Evolutionary conservation across 2,329 filamentous ascomycete species (phyloP).

Genomic region (Fusarium subglutinans): DNA sequence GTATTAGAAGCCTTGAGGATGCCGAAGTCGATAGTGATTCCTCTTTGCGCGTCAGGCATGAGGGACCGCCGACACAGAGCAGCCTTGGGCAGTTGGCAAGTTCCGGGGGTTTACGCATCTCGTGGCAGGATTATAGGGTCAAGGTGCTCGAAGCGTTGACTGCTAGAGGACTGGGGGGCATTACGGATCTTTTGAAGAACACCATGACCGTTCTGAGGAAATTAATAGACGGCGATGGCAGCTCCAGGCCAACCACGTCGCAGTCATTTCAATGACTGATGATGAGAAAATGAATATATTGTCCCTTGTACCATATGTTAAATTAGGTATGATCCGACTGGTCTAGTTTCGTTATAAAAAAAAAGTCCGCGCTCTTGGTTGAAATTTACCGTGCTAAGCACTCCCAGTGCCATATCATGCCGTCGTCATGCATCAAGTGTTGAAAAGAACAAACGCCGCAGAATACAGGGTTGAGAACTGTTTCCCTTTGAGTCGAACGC

Average conservation of each 20-base stretch:
- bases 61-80: slow-evolving; percentile 75
- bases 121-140: slow-evolving; percentile 79
- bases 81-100: slow-evolving; percentile 70
- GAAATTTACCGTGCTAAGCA: slow-evolving; percentile 2
- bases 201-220: slow-evolving; percentile 80
- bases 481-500: slow-evolving; percentile 38
- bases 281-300: background rate
- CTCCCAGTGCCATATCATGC: background rate
- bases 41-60: slow-evolving; percentile 61
- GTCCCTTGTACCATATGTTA: background rate
- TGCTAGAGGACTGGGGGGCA: slow-evolving; percentile 69
- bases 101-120: slow-evolving; percentile 71
- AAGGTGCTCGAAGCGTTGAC: slow-evolving; percentile 76
- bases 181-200: slow-evolving; percentile 78
- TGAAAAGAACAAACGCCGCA: slow-evolving; percentile 41
- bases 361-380: background rate
- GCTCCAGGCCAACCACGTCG: slow-evolving; percentile 31
- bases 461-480: slow-evolving; percentile 49
- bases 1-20: slow-evolving; percentile 67
- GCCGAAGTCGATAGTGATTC: slow-evolving; percentile 54
- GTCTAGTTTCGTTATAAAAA: slow-evolving; percentile 46
- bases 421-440: slow-evolving; percentile 36
- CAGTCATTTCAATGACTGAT: background rate
- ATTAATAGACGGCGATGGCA: slow-evolving; percentile 47
- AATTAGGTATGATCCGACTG: slow-evolving; percentile 11